Base-by-base conservation (phyloP, 1,284 basidiomycete species). In the Boletus sp. region DNA sequence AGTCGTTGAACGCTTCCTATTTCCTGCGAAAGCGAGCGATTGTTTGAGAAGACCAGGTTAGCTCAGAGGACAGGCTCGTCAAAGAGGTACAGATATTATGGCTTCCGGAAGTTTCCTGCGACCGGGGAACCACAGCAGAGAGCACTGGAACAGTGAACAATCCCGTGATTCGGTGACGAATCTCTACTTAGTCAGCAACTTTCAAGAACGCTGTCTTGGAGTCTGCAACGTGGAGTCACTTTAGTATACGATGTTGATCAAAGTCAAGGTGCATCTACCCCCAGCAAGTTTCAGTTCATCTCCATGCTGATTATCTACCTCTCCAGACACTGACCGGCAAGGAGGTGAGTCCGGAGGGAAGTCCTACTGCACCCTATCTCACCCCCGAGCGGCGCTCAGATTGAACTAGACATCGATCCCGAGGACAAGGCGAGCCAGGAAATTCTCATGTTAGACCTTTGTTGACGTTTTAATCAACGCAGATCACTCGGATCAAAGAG, bases 401-500 rank as follows among this genome's bases (percentile, higher is more conserved):
- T 96, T 78, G 96, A 98, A 78, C 88, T 99, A 64, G 95, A 98
- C 80, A 95, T 98, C 74, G 95, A 98, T 77, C 83, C 85, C 21
- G 90, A 94, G 64, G 93, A 95, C 80, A 94, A 92, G 83, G 96
- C 91, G 62, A 60, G 84, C 53, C 52, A 6, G 9, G 59, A 50
- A 2, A 30, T 46, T 35, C 8, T 31, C 33, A 31, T 0, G 7
- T 52, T 43, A 35, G 27, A 10, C 31, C 6, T 27, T 25, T 1
- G 13, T 33, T 27, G 11, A 64, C 27, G 8, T 48, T 2, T 13
- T 37, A n/a, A 27, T 28, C 21, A 31, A 47, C 35, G 31, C 68
- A 97, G 96, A 95, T 98, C 74, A 83, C 87, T 52, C 89, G 94
- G 68, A 97, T 99, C 80, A 99, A 99, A 81, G 96, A 98, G 83